Base-by-base conservation (phyloP, 2,329 filamentous ascomycete species). In the Monosporascus sp. region DNA sequence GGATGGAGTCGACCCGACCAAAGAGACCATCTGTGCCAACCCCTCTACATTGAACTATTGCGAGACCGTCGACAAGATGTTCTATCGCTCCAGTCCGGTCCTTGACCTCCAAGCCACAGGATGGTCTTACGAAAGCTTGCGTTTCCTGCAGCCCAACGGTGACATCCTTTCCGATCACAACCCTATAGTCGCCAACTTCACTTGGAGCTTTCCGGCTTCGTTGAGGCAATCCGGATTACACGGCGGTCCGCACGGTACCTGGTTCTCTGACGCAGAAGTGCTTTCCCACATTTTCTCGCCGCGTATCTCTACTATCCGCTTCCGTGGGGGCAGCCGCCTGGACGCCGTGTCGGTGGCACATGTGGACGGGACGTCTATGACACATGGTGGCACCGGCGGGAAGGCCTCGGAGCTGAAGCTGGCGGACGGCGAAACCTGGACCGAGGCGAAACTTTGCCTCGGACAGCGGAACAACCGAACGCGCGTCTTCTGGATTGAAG, bases 51-150 rank as follows among this genome's bases (percentile, higher is more conserved):
- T 68, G 47, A 74, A 75, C 62, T 65, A 68, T 5, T 88, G 85
- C 67, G 85, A 88, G 70, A 82, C 78, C 3, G 82, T 88, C 38
- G 85, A 88, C 69, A 88, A 88, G 69, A 72, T 86, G 47, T 79
- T 86, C 60, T 86, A 82, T 70, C 78, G 82, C 38, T 74, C 74
- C 35, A 75, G 74, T 19, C 61, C 73, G n/a, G 59, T 77, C 3
- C 58, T 83, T 5, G 64, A 62, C 31, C 71, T 86, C 3, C 58
- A 63, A 1, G 79, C 80, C 0, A 77, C 71, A 1, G 65, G 64
- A 22, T 85, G 80, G 64, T 72, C 70, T 60, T 88, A 88, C 65
- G 79, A 77, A 14, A 75, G 78, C 45, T 60, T 62, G 45, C 74
- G 73, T 60, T 88, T 88, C 70, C 67, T 86, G 16, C 78, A 84